A percentile compares a stretch with the other conserved stretches of the same genome.
phyloP scores from a whole-genome alignment of 2,329 filamentous ascomycete genomes.

The Ophiostoma quercus region DNA sequence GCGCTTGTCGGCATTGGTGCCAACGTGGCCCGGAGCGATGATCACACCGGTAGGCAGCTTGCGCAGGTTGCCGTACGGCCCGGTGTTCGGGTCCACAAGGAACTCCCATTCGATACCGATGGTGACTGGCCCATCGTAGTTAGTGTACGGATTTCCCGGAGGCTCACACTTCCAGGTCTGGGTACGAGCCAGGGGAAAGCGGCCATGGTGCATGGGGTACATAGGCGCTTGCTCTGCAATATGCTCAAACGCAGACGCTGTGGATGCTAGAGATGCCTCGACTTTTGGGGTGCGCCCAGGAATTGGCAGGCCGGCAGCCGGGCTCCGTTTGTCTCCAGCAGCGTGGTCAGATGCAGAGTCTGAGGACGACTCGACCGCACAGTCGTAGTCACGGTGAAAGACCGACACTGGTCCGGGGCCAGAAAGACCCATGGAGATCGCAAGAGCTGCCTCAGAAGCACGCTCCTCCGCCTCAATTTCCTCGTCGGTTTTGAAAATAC shows the following conservation, averaged over 20 bases:
- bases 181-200: not conserved
- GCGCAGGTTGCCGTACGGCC: slow-evolving; percentile 16
- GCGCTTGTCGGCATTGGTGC: not conserved
- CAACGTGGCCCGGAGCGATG: not conserved
- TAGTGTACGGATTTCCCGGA: not conserved
- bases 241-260: not conserved
- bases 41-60: not conserved
- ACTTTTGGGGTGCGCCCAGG: not conserved
- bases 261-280: not conserved
- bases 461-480: not conserved
- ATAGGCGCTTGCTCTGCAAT: not conserved
- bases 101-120: slow-evolving; percentile 22
- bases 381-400: not conserved
- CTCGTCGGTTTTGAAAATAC: not conserved
- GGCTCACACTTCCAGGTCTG: not conserved
- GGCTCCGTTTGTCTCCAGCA: not conserved
- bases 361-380: not conserved
- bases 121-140: not conserved
- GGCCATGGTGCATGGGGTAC: not conserved
- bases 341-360: not conserved
- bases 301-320: not conserved
- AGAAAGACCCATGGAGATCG: not conserved
- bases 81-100: not conserved
- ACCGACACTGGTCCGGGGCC: too few species aligned
- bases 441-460: not conserved